Percentiles rank a stretch among this genome's conserved stretches.
phyloP scores from a whole-genome alignment of 2,329 filamentous ascomycete species.

The Sclerotinia glacialis region DNA sequence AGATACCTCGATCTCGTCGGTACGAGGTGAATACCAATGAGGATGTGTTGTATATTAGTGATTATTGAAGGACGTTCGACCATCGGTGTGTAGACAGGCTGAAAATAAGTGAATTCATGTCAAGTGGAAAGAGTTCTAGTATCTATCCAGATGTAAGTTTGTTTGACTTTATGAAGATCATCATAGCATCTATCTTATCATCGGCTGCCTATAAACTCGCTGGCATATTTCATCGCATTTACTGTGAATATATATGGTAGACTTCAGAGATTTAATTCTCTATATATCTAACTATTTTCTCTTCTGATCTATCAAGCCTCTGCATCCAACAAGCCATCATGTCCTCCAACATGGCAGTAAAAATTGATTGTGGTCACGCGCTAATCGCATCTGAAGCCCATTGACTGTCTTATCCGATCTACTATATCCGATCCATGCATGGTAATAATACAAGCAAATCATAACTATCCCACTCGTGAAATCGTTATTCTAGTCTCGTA shows the following conservation, averaged over 20 bases:
- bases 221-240: background rate
- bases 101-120: background rate
- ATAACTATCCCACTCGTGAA: slow-evolving; percentile 4
- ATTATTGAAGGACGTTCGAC: background rate
- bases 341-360: background rate
- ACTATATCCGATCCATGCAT: slow-evolving; percentile 7
- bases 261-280: background rate
- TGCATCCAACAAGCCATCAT: background rate
- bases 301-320: background rate
- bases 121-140: too few species aligned
- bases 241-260: background rate
- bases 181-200: background rate
- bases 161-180: too few species aligned
- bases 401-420: background rate
- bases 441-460: slow-evolving; percentile 2
- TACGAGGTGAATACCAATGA: background rate
- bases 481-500: slow-evolving; percentile 14
- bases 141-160: too few species aligned
- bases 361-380: background rate
- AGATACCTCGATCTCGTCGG: background rate
- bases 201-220: background rate
- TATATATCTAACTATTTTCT: slow-evolving; percentile 6
- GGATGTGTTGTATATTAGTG: slow-evolving; percentile 8
- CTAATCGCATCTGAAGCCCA: background rate
- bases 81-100: background rate